Evolutionary conservation across 2,329 filamentous ascomycete species (phyloP).

Genomic region (Phaeosphaeria sp.): DNA sequence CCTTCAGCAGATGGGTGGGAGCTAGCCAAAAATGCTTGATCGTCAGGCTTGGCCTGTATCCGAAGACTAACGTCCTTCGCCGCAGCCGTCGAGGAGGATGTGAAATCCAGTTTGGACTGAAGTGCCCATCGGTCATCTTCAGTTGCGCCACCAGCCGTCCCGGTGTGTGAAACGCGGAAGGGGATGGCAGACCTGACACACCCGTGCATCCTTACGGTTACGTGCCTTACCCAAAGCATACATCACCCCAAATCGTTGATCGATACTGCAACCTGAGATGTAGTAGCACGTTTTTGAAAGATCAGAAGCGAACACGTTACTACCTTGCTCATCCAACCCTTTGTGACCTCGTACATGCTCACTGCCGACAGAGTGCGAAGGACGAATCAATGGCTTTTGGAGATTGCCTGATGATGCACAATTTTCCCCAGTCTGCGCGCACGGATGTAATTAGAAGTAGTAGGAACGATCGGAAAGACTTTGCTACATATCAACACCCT

Average conservation of each 20-base stretch:
- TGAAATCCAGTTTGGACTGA: neutral
- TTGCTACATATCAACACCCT: neutral
- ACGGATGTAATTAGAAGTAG: slow-evolving; percentile 9
- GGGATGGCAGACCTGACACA: too few relatives aligned
- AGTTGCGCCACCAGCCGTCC: neutral
- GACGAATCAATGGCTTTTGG: slow-evolving; percentile 12
- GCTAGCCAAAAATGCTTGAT: neutral
- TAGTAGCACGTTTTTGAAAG: neutral
- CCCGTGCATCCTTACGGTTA: neutral
- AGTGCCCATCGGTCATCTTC: neutral
- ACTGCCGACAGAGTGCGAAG: neutral
- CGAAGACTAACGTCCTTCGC: neutral
- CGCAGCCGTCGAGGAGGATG: neutral
- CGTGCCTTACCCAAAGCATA: neutral
- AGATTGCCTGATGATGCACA: slow-evolving; percentile 6
- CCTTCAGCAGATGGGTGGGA: neutral
- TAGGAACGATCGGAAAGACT: slow-evolving; percentile 10
- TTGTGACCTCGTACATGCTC: neutral
- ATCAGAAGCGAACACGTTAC: neutral
- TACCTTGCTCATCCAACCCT: neutral
- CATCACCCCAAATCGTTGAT: neutral
- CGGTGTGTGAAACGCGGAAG: neutral
- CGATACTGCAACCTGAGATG: neutral
- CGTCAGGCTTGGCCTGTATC: neutral
- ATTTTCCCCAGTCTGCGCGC: slow-evolving; percentile 12